These are phyloP conservation scores for Talaromyces pinophilus DNA, from an alignment of 2,329 filamentous ascomycete species.

Conservation along the genomic window DNA sequence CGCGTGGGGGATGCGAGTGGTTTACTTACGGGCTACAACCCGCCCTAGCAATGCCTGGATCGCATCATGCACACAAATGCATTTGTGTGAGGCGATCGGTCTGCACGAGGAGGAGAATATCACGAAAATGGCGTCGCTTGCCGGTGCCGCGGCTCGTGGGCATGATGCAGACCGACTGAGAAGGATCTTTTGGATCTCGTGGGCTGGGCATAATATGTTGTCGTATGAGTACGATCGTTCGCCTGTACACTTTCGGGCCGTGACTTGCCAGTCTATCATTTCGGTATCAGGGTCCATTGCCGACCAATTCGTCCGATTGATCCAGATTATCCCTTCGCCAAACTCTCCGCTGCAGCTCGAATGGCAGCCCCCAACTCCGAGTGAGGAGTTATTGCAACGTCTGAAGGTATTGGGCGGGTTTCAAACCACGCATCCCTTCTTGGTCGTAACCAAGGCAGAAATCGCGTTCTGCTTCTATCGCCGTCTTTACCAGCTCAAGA, in stretches of 20 bases:
- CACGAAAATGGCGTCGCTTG: conserved; percentile 30
- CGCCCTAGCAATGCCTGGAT: conserved; percentile 37
- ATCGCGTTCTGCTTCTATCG: conserved; percentile 38
- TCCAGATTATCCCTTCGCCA: conserved; percentile 31
- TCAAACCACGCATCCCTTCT: conserved; percentile 30
- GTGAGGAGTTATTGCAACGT: conserved; percentile 31
- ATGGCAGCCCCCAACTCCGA: conserved; percentile 23
- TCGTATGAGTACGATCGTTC: conserved; percentile 38
- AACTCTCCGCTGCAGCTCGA: conserved; percentile 14
- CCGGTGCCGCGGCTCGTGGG: conserved; percentile 24
- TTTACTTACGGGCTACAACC: conserved; percentile 36
- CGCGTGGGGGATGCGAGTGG: conserved; percentile 34
- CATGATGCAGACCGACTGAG: conserved; percentile 36
- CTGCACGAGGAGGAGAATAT: conserved; percentile 35
- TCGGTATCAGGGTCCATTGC: conserved; percentile 29
- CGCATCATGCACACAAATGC: conserved; percentile 36
- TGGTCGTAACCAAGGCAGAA: conserved; percentile 35
- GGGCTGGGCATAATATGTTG: conserved; percentile 36
- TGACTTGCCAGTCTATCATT: conserved; percentile 31
- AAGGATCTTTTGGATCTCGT: conserved; percentile 38
- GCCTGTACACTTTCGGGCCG: conserved; percentile 29
- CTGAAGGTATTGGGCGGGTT: conserved; percentile 27
- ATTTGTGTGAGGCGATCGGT: conserved; percentile 34
- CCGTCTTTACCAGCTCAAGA: conserved; percentile 34
- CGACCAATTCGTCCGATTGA: conserved; percentile 33